Evolutionary conservation across 1,284 basidiomycete species (phyloP).

Genomic region (Amylostereum areolatum): DNA sequence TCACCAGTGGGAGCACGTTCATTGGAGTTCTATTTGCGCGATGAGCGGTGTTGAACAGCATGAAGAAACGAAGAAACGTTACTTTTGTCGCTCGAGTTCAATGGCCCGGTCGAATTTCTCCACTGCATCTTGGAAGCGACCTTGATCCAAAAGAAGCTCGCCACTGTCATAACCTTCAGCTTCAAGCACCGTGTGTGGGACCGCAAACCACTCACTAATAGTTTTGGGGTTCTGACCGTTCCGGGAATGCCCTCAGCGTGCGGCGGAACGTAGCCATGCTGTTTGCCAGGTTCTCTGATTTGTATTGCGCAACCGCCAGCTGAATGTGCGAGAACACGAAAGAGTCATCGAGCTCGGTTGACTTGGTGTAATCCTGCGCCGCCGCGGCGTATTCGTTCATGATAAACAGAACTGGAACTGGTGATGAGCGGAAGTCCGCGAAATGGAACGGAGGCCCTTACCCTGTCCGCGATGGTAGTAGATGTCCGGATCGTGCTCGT

Average conservation of each 20-base stretch:
- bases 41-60: slow-evolving; percentile 3
- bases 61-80: slow-evolving; percentile 19
- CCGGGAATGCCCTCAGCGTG: slow-evolving; percentile 77
- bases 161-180: slow-evolving; percentile 53
- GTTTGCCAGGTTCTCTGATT: slow-evolving; percentile 71
- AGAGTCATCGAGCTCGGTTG: slow-evolving; percentile 72
- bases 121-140: slow-evolving; percentile 86
- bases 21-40: slow-evolving; percentile 40
- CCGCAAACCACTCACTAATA: slow-evolving; percentile 67
- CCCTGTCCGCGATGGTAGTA: slow-evolving; percentile 99
- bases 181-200: neutral
- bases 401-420: slow-evolving; percentile 81
- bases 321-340: slow-evolving; percentile 98
- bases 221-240: slow-evolving; percentile 81
- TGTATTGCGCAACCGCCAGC: slow-evolving; percentile 96
- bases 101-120: slow-evolving; percentile 93
- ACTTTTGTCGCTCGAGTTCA: slow-evolving; percentile 81
- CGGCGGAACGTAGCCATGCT: slow-evolving; percentile 88
- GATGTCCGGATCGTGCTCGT: slow-evolving; percentile 88
- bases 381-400: slow-evolving; percentile 87
- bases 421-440: neutral
- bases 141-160: slow-evolving; percentile 92
- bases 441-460: slow-evolving; percentile 23
- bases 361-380: slow-evolving; percentile 87
- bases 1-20: slow-evolving; percentile 93